Evolutionary conservation across 352 stramenopile genomes (phyloP).

Genomic region (Phytophthora citricola): DNA sequence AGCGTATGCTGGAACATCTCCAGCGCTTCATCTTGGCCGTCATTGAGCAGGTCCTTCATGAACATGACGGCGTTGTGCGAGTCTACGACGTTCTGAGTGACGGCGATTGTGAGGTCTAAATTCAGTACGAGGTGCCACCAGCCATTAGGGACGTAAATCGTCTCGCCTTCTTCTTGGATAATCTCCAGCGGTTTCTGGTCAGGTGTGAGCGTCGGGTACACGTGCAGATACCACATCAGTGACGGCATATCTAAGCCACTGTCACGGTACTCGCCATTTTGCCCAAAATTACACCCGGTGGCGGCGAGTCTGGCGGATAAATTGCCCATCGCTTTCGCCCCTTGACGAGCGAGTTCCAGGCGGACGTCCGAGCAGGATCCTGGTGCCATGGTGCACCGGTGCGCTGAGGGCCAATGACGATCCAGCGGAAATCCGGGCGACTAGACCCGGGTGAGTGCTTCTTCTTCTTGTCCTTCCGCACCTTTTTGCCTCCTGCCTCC

Average conservation of each 20-base stretch:
- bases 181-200: conserved; percentile 83
- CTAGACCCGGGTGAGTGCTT: conserved; percentile 40
- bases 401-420: conserved; percentile 83
- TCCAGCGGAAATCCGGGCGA: conserved; percentile 80
- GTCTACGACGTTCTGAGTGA: conserved; percentile 97
- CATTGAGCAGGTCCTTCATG: conserved; percentile 69
- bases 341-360: conserved; percentile 96
- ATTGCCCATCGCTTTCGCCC: conserved; percentile 96
- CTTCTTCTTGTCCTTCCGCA: conserved; percentile 48
- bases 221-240: conserved; percentile 85
- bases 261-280: conserved; percentile 65
- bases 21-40: conserved; percentile 69
- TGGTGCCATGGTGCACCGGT: conserved; percentile 95
- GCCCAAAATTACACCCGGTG: conserved; percentile 66
- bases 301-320: conserved; percentile 89
- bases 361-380: conserved; percentile 95
- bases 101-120: conserved; percentile 92
- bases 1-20: conserved; percentile 61
- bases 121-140: conserved; percentile 99
- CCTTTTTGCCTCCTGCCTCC: conserved; percentile 44
- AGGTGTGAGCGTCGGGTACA: conserved; percentile 79
- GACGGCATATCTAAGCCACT: conserved; percentile 81
- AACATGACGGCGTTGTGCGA: conserved; percentile 84
- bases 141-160: conserved; percentile 96
- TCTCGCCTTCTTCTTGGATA: conserved; percentile 94